A percentile compares a stretch with the other conserved stretches of the same genome.
phyloP scores from a whole-genome alignment of 495 filamentous ascomycete genomes.

The Hypoxylon fuscum region DNA sequence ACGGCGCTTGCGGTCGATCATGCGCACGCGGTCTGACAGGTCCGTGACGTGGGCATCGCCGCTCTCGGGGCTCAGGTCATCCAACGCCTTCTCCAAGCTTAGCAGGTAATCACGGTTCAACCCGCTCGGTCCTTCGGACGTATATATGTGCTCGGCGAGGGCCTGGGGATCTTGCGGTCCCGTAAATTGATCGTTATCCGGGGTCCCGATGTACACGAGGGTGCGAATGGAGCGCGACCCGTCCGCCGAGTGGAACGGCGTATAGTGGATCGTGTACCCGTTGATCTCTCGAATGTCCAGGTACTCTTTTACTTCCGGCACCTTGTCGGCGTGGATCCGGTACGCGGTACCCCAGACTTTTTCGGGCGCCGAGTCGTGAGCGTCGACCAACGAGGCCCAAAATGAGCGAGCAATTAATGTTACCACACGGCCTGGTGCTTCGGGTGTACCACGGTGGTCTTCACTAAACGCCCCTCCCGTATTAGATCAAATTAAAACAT shows the following conservation, averaged over 20 bases:
- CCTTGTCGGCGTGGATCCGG: constrained; percentile 77
- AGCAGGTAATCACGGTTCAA: constrained; percentile 92
- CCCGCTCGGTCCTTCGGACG: constrained; percentile 82
- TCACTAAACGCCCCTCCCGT: constrained; percentile 61
- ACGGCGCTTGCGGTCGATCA: constrained; percentile 54
- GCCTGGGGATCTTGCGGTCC: constrained; percentile 80
- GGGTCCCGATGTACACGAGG: constrained; percentile 94
- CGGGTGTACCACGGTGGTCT: constrained; percentile 93
- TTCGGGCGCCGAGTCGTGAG: constrained; percentile 65
- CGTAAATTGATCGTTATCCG: constrained; percentile 91
- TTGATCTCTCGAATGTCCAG: constrained; percentile 98
- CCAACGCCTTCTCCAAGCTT: constrained; percentile 78
- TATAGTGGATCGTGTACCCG: constrained; percentile 91
- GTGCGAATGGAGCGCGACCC: constrained; percentile 55
- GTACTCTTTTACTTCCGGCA: constrained; percentile 84
- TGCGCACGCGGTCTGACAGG: constrained; percentile 64
- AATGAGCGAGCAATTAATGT: constrained; percentile 85
- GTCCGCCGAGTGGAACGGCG: constrained; percentile 74
- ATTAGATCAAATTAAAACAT: constrained; percentile 1
- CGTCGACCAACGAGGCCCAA: constrained; percentile 83
- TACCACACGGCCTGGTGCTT: constrained; percentile 87
- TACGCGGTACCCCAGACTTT: constrained; percentile 93
- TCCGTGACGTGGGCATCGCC: constrained; percentile 84
- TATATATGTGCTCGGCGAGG: constrained; percentile 85
- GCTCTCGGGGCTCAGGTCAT: constrained; percentile 76